Percentiles rank a stretch among this genome's conserved stretches.
These are phyloP conservation scores for Penicillium samsonianum DNA, from an alignment of 495 filamentous ascomycete species.

Conservation along the genomic window DNA sequence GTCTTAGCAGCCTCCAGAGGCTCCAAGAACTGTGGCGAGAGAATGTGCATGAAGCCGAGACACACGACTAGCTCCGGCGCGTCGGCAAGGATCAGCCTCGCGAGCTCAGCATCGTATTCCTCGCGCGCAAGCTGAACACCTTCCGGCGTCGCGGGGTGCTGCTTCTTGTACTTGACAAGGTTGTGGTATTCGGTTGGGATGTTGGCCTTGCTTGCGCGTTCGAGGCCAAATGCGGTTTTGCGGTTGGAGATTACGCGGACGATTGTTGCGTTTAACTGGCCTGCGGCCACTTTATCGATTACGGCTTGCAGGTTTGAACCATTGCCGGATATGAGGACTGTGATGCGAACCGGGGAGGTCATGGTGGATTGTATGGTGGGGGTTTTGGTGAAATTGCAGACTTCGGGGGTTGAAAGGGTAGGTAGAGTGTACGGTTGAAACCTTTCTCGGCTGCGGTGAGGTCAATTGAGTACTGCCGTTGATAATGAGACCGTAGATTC, in stretches of 20 bases:
- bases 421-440: neutral
- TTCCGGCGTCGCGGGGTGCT: slow-evolving; percentile 44
- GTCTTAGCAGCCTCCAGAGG: slow-evolving; percentile 62
- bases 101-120: slow-evolving; percentile 80
- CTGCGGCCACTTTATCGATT: slow-evolving; percentile 67
- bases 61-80: slow-evolving; percentile 70
- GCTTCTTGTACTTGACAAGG: slow-evolving; percentile 67
- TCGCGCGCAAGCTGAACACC: slow-evolving; percentile 56
- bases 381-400: slow-evolving; percentile 4
- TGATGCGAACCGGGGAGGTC: slow-evolving; percentile 46
- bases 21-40: slow-evolving; percentile 62
- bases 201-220: slow-evolving; percentile 64
- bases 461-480: neutral
- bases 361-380: slow-evolving; percentile 23
- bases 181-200: slow-evolving; percentile 90
- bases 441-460: neutral
- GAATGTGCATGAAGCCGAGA: slow-evolving; percentile 56
- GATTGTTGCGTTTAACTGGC: slow-evolving; percentile 63
- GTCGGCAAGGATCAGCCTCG: slow-evolving; percentile 65
- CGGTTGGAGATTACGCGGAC: slow-evolving; percentile 81
- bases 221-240: slow-evolving; percentile 75
- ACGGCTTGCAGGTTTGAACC: slow-evolving; percentile 91
- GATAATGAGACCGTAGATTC: neutral
- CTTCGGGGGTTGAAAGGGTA: neutral
- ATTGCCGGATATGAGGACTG: slow-evolving; percentile 74